These are phyloP conservation scores for Annulohypoxylon moriforme DNA, from an alignment of 495 filamentous ascomycete species.

Conservation along the genomic window DNA sequence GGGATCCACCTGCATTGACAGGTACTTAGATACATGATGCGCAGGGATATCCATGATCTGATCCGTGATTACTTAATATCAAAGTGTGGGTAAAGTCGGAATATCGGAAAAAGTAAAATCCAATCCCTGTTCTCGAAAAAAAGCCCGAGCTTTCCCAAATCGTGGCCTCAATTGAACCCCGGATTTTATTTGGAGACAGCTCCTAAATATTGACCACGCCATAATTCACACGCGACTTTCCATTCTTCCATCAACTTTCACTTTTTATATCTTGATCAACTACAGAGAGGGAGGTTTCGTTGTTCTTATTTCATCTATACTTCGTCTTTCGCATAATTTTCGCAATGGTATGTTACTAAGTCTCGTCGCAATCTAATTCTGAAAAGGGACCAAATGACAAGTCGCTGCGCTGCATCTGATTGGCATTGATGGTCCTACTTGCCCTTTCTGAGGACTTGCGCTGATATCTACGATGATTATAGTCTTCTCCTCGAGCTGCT, in stretches of 20 bases:
- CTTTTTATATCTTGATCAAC: conserved; percentile 12
- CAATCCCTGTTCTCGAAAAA: neutral
- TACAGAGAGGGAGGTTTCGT: conserved; percentile 1
- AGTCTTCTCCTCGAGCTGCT: conserved; percentile 81
- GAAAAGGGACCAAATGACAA: neutral
- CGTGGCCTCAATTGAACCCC: conserved; percentile 54
- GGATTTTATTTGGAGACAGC: conserved; percentile 35
- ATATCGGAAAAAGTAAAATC: conserved; percentile 37
- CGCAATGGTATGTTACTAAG: conserved; percentile 36
- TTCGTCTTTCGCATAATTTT: conserved; percentile 13
- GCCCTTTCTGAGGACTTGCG: conserved; percentile 1
- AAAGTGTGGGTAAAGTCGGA: no score
- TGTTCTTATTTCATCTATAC: conserved; percentile 7
- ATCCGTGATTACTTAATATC: no score
- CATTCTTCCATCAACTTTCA: conserved; percentile 34
- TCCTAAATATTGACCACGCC: conserved; percentile 9
- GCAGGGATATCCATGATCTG: neutral
- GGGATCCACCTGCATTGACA: neutral
- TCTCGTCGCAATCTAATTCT: neutral
- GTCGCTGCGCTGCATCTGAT: neutral
- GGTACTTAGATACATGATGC: neutral
- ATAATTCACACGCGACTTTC: conserved; percentile 35
- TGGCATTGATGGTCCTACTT: neutral
- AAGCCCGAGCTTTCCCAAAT: conserved; percentile 44
- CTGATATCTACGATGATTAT: conserved; percentile 27